Conservation (phyloP, 257 asterid species). For the Capsicum pubescens region DNA sequence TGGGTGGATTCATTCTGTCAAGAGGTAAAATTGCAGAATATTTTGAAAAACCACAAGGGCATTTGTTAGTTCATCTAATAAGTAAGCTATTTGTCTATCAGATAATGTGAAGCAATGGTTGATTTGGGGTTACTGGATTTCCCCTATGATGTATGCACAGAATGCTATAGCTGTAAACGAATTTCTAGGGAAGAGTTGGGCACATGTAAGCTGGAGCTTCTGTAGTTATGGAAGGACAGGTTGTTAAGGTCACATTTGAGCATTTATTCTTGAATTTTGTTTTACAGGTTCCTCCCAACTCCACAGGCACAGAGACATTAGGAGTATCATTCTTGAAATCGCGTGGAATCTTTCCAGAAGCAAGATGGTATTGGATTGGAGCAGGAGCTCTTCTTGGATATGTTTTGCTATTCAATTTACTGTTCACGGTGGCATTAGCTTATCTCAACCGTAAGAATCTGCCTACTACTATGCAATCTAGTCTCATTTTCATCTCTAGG, state of each 20-base stretch:
- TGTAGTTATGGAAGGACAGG: neutral
- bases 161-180: constrained; percentile 81
- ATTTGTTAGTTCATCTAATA: constrained; percentile 20
- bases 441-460: constrained; percentile 68
- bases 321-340: constrained; percentile 62
- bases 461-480: neutral
- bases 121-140: constrained; percentile 82
- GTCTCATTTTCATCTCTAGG: neutral
- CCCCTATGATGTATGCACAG: constrained; percentile 87
- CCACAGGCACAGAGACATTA: constrained; percentile 60
- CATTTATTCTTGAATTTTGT: neutral
- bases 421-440: constrained; percentile 57
- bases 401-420: constrained; percentile 59
- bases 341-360: constrained; percentile 65
- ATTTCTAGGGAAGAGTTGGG: constrained; percentile 81
- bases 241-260: neutral
- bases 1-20: constrained; percentile 57
- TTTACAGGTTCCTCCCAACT: constrained; percentile 50
- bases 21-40: constrained; percentile 49
- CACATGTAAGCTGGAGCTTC: constrained; percentile 56
- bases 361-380: constrained; percentile 86
- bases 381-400: constrained; percentile 65
- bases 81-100: constrained; percentile 32
- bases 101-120: constrained; percentile 65
- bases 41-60: neutral